phyloP scores from a whole-genome alignment of 768 basidiomycete genomes.

The Vararia minispora region DNA sequence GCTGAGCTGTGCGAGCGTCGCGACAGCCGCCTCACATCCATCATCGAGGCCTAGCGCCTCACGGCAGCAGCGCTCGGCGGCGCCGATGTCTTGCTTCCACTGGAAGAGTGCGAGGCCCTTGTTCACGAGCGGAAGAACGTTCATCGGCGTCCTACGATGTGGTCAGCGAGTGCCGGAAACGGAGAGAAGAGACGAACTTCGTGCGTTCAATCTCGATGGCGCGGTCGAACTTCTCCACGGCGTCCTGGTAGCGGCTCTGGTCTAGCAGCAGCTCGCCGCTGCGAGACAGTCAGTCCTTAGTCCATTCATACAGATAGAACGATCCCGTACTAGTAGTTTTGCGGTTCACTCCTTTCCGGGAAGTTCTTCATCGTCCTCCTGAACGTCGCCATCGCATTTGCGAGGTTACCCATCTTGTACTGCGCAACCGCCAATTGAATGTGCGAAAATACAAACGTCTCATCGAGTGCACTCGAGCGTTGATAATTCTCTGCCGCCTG shows the following conservation, averaged over 20 bases:
- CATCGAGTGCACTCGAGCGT: constrained; percentile 80
- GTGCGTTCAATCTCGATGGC: constrained; percentile 81
- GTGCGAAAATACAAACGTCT: constrained; percentile 88
- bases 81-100: constrained; percentile 82
- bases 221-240: constrained; percentile 85
- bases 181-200: constrained; percentile 34
- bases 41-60: constrained; percentile 84
- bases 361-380: constrained; percentile 74
- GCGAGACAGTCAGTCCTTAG: constrained; percentile 2
- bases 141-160: constrained; percentile 31
- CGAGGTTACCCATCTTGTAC: constrained; percentile 77
- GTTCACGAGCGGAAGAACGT: constrained; percentile 93
- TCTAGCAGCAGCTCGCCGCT: constrained; percentile 94
- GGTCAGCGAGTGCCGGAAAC: constrained; percentile 14
- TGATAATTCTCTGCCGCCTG: constrained; percentile 87
- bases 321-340: constrained; percentile 81
- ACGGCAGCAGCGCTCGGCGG: constrained; percentile 74
- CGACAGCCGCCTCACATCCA: constrained; percentile 94
- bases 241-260: constrained; percentile 79
- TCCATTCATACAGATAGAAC: not conserved
- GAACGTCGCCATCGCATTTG: constrained; percentile 86
- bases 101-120: constrained; percentile 96
- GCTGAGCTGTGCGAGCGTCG: constrained; percentile 87
- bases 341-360: constrained; percentile 79
- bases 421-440: constrained; percentile 96